Percentiles rank a stretch among this genome's conserved stretches.
Conservation (phyloP, 805 yeast species). For the Brettanomyces anomalus region DNA sequence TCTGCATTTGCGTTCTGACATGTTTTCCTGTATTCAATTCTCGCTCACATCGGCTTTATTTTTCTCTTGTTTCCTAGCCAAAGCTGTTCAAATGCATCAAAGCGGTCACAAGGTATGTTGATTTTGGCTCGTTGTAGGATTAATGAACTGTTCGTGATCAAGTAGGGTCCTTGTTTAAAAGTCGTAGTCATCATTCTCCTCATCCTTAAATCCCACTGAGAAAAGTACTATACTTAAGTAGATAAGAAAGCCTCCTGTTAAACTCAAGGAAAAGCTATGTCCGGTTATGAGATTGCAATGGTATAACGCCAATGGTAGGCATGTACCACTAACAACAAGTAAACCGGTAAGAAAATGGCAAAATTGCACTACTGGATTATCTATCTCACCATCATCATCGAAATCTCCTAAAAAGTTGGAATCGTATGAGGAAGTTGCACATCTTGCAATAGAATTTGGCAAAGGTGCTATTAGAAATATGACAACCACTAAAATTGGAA, state of each 20-base stretch:
- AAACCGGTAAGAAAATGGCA: slow-evolving; percentile 25
- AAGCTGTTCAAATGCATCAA: no score
- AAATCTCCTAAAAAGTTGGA: slow-evolving; percentile 4
- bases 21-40: no score
- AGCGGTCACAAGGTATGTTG: no score
- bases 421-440: slow-evolving; percentile 6
- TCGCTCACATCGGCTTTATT: no score
- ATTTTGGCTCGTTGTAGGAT: no score
- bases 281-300: slow-evolving; percentile 21
- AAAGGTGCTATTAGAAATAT: slow-evolving; percentile 28
- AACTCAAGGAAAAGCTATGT: slow-evolving; percentile 46
- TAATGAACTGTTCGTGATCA: no score
- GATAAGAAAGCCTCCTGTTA: slow-evolving; percentile 75
- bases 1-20: no score
- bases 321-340: slow-evolving; percentile 25
- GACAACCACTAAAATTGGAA: slow-evolving; percentile 61
- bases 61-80: no score
- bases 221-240: slow-evolving; percentile 78
- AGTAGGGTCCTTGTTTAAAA: neutral
- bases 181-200: slow-evolving; percentile 28
- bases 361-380: slow-evolving; percentile 19
- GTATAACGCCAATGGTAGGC: slow-evolving; percentile 24
- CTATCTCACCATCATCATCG: slow-evolving; percentile 14
- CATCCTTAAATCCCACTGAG: slow-evolving; percentile 63
- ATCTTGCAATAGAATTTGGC: slow-evolving; percentile 24